Conservation (phyloP, 1,284 basidiomycete genomes). For the Puccinia coronata region DNA sequence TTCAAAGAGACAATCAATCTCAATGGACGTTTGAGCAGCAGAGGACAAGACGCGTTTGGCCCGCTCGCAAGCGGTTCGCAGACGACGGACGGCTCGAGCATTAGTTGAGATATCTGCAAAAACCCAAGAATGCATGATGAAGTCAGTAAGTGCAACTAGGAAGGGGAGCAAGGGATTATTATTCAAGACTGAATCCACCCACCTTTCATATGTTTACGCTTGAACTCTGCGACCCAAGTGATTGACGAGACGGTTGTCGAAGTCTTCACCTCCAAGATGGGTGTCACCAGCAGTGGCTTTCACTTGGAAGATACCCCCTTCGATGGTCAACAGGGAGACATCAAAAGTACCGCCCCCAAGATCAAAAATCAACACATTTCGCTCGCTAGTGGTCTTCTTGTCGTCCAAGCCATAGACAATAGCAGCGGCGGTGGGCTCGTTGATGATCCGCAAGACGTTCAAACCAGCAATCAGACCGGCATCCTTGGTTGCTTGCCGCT, state of each 20-base stretch:
- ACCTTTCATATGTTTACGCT: slow-evolving; percentile 97
- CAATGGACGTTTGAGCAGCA: slow-evolving; percentile 91
- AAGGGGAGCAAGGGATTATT: too few species aligned
- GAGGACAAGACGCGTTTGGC: slow-evolving; percentile 98
- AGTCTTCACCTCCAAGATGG: slow-evolving; percentile 98
- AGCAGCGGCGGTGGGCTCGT: slow-evolving; percentile 91
- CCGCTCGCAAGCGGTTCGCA: slow-evolving; percentile 96
- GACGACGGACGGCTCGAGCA: slow-evolving; percentile 92
- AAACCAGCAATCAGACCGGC: slow-evolving; percentile 85
- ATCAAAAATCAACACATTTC: slow-evolving; percentile 96
- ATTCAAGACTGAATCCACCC: slow-evolving; percentile 55
- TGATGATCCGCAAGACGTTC: slow-evolving; percentile 93
- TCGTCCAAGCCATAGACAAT: slow-evolving; percentile 90
- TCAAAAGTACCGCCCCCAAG: slow-evolving; percentile 98
- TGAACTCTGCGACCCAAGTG: slow-evolving; percentile 98
- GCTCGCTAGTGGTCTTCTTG: slow-evolving; percentile 81
- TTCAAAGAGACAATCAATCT: slow-evolving; percentile 97
- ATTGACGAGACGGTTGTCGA: slow-evolving; percentile 96
- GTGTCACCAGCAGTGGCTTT: slow-evolving; percentile 99
- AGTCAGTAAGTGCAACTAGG: too few species aligned
- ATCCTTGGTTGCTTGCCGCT: slow-evolving; percentile 93
- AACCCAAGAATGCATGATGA: too few species aligned
- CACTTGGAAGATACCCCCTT: slow-evolving; percentile 98
- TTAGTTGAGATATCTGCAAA: slow-evolving; percentile 80
- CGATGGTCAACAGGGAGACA: slow-evolving; percentile 95